Evolutionary conservation across 2,329 filamentous ascomycete genomes (phyloP).

Genomic region (Stromatinia cepivora): DNA sequence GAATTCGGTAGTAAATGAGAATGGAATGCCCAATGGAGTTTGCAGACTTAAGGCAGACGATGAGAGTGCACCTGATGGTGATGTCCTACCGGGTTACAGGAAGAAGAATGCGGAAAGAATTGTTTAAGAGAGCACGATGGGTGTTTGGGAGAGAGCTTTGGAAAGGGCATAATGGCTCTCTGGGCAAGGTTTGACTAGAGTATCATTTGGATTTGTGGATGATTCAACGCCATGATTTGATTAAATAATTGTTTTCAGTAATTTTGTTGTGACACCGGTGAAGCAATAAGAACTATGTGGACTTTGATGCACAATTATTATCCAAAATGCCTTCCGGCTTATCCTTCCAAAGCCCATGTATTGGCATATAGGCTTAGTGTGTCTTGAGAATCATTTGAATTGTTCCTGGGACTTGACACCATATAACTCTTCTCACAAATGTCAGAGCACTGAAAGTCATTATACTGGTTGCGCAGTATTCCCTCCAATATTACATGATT

Average conservation of each 20-base stretch:
- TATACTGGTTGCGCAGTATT: too few species aligned
- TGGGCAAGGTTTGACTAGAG: not conserved
- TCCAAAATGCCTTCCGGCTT: too few species aligned
- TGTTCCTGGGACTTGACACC: too few species aligned
- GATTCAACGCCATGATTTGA: not conserved
- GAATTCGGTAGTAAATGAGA: constrained; percentile 36
- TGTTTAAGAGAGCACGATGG: constrained; percentile 44
- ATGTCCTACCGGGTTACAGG: constrained; percentile 37
- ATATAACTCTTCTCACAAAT: too few species aligned
- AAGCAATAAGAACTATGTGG: not conserved
- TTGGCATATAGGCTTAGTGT: too few species aligned
- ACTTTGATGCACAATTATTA: not conserved
- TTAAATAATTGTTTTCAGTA: not conserved
- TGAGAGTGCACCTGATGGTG: constrained; percentile 37
- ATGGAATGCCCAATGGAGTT: constrained; percentile 44
- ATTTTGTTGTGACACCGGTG: not conserved
- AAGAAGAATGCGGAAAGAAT: constrained; percentile 38
- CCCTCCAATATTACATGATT: too few species aligned
- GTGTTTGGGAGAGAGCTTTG: constrained; percentile 42
- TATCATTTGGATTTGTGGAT: not conserved
- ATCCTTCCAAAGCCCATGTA: too few species aligned
- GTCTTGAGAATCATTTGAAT: too few species aligned
- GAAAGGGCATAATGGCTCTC: constrained; percentile 23
- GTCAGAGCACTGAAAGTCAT: too few species aligned
- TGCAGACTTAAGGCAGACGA: constrained; percentile 44